Percentiles rank a stretch among this genome's conserved stretches.
Evolutionary conservation across 1,284 basidiomycete genomes (phyloP).

Genomic region (Pholiota adiposa): DNA sequence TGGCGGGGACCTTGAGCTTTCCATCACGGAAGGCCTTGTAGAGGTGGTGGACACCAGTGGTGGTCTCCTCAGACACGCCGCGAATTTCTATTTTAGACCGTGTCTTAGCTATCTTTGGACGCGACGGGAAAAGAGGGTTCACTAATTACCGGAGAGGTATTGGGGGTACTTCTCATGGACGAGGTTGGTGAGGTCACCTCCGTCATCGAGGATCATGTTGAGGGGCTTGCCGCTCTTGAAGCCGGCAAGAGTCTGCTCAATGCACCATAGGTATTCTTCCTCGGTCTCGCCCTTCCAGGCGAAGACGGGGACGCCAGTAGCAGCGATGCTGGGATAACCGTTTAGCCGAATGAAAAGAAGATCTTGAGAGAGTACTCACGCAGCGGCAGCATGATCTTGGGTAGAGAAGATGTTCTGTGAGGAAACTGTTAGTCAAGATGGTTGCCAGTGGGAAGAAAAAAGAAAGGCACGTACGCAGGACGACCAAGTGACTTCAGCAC

Average conservation of each 20-base stretch:
- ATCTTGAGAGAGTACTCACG: constrained; percentile 54
- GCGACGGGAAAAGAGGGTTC: neutral
- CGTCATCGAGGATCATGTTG: constrained; percentile 99
- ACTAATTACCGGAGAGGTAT: constrained; percentile 67
- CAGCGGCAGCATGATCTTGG: constrained; percentile 98
- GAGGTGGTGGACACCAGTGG: constrained; percentile 99
- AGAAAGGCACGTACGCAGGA: constrained; percentile 75
- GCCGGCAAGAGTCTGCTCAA: constrained; percentile 92
- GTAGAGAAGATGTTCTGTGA: constrained; percentile 98
- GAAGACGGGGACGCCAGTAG: constrained; percentile 97
- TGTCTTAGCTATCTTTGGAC: constrained; percentile 3
- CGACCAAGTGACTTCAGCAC: constrained; percentile 99
- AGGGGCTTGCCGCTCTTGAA: constrained; percentile 82
- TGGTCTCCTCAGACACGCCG: constrained; percentile 99
- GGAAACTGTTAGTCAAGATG: constrained; percentile 10
- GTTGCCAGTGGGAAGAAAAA: neutral
- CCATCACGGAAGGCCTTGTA: constrained; percentile 98
- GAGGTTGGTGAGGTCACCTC: constrained; percentile 94
- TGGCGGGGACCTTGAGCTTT: constrained; percentile 96
- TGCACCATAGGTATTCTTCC: constrained; percentile 98
- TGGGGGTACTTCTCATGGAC: constrained; percentile 98
- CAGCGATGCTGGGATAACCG: constrained; percentile 76
- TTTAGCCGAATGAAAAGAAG: constrained; percentile 6
- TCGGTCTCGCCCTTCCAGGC: constrained; percentile 99
- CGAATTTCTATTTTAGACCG: constrained; percentile 63